Base-by-base conservation (phyloP, 352 stramenopile genomes). In the Thalassiosira allenii region DNA sequence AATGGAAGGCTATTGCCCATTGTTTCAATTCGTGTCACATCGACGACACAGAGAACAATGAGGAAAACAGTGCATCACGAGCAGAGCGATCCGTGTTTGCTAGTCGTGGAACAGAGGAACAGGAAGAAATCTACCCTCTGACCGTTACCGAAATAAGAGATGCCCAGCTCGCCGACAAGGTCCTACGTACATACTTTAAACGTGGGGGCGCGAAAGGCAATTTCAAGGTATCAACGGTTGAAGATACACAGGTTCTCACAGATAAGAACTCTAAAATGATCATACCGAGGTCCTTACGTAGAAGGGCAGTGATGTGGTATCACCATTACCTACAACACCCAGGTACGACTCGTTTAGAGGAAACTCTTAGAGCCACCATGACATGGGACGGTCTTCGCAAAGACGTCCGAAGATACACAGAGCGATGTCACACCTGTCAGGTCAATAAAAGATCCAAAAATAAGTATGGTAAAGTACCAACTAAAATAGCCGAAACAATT, bases 271-370 rank as follows among this genome's bases (percentile, higher is more conserved):
- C n/a, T n/a, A n/a, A n/a, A n/a, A n/a, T n/a, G n/a, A n/a, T 78
- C 20, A 62, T 70, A 34, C 44, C 69, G 22, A 64, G 40, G 3
- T 20, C 17, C 12, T 20, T 79, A 20, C 22, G 64, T 32, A 3
- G 30, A 30, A 59, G 34, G 20, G 58, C 30, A 58, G 12, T 72
- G 9, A 9, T 23, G 17, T 79, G 69, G 69, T 79, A 79, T 54
- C 59, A 71, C n/a, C 69, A 79, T 23, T 72, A 71, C 49, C 44
- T 79, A 14, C 43, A 59, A 49, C 69, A 79, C 33, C 69, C 69
- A 33, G 69, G 69, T 30, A 20, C 3, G 20, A 65, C 44, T 3
- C 11, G 29, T 33, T 34, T 79, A 0, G 69, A 77, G 69, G 67
- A 68, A 33, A 77, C 66, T 14, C 12, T 75, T 12, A 9, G 17